Conservation (phyloP, 192 early-diverging fungal genomes). For the Gryganskiella cystojenkinii region DNA sequence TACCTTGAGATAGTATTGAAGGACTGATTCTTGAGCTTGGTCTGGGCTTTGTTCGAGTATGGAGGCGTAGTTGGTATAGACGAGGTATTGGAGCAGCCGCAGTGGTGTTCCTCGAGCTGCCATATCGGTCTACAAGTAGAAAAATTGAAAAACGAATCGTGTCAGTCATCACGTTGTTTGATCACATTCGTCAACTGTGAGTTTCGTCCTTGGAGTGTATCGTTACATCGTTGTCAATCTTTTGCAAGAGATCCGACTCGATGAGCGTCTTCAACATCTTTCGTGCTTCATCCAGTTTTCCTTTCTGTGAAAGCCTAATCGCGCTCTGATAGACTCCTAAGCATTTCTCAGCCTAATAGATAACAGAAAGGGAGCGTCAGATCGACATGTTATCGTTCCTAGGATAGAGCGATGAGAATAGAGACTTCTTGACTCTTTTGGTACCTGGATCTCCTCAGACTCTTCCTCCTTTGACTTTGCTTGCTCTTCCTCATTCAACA, state of each 20-base stretch:
- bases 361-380: no score
- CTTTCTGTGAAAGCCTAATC: slow-evolving; percentile 55
- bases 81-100: slow-evolving; percentile 57
- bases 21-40: slow-evolving; percentile 30
- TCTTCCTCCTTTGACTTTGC: slow-evolving; percentile 39
- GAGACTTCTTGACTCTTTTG: neutral
- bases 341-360: slow-evolving; percentile 62
- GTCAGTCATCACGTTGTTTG: neutral
- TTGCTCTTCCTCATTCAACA: slow-evolving; percentile 44
- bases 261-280: slow-evolving; percentile 50
- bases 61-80: slow-evolving; percentile 62
- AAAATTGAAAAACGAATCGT: neutral
- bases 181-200: neutral
- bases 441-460: slow-evolving; percentile 51
- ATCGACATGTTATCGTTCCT: neutral
- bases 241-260: slow-evolving; percentile 52
- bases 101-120: slow-evolving; percentile 49
- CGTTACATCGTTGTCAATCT: slow-evolving; percentile 41
- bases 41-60: slow-evolving; percentile 53
- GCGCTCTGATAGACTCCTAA: slow-evolving; percentile 56
- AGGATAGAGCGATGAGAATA: neutral
- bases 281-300: slow-evolving; percentile 45
- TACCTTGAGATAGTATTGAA: slow-evolving; percentile 61
- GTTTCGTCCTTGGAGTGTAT: neutral
- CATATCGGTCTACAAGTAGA: slow-evolving; percentile 22